These are phyloP conservation scores for Sporisorium sorghi DNA, from an alignment of 1,284 basidiomycete genomes.

Conservation along the genomic window DNA sequence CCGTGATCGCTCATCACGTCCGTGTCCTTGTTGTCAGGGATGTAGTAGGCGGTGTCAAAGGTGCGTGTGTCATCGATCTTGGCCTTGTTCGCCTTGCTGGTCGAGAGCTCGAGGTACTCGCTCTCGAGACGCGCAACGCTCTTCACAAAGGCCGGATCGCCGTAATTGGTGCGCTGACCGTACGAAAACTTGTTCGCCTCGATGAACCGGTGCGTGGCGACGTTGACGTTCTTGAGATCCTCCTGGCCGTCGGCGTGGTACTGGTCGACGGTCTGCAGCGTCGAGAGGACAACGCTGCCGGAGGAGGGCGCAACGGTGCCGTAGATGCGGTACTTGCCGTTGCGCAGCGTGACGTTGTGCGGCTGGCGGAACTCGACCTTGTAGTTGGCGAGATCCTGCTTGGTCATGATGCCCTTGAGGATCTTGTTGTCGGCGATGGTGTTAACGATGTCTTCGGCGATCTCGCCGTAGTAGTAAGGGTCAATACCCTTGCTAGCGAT, in stretches of 20 bases:
- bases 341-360: slow-evolving; percentile 47
- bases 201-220: slow-evolving; percentile 70
- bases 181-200: slow-evolving; percentile 71
- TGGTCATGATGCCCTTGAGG: slow-evolving; percentile 63
- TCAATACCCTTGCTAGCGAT: slow-evolving; percentile 54
- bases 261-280: slow-evolving; percentile 64
- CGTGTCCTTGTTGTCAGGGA: slow-evolving; percentile 62
- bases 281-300: slow-evolving; percentile 66
- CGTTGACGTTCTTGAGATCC: slow-evolving; percentile 37
- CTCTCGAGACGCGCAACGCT: slow-evolving; percentile 70
- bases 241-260: slow-evolving; percentile 42
- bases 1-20: slow-evolving; percentile 67
- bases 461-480: slow-evolving; percentile 60
- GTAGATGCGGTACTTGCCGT: slow-evolving; percentile 54
- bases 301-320: slow-evolving; percentile 65
- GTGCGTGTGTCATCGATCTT: slow-evolving; percentile 63
- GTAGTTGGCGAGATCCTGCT: slow-evolving; percentile 59
- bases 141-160: slow-evolving; percentile 70
- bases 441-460: slow-evolving; percentile 56
- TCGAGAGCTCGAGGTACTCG: slow-evolving; percentile 63
- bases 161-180: slow-evolving; percentile 70
- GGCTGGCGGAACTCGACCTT: slow-evolving; percentile 42
- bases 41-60: slow-evolving; percentile 66
- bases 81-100: slow-evolving; percentile 60
- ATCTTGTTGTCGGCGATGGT: slow-evolving; percentile 56